Percentiles rank a stretch among this genome's conserved stretches.
These are phyloP conservation scores for Fusarium sp. DNA, from an alignment of 2,329 filamentous ascomycete genomes.

Conservation along the genomic window DNA sequence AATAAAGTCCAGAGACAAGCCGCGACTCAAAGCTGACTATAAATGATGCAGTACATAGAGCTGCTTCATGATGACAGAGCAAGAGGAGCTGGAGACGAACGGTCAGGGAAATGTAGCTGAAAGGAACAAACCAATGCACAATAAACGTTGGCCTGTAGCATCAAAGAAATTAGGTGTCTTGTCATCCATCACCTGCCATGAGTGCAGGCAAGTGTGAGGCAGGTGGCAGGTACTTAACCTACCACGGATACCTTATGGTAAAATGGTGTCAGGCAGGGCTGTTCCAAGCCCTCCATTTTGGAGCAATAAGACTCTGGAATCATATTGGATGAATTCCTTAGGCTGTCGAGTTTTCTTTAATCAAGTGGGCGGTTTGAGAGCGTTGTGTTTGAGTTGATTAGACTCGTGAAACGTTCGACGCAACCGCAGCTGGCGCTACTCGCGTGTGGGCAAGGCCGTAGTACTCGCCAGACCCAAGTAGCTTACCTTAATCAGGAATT, in stretches of 20 bases:
- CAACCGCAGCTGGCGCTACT: no score
- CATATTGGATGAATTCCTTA: no score
- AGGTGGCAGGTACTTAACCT: conserved; percentile 32
- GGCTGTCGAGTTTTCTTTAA: no score
- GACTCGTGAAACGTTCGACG: no score
- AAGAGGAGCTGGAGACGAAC: background rate
- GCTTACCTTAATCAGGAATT: no score
- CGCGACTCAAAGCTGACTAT: conserved; percentile 8
- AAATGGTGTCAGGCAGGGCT: background rate
- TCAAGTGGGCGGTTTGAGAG: no score
- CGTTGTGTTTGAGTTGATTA: no score
- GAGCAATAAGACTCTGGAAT: no score
- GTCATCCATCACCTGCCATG: background rate
- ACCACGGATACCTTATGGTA: background rate
- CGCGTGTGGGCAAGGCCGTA: no score
- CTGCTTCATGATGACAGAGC: conserved; percentile 20
- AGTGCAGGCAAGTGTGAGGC: conserved; percentile 44
- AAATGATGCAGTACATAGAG: conserved; percentile 27
- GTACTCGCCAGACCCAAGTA: no score
- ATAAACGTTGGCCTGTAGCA: no score
- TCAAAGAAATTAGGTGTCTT: background rate
- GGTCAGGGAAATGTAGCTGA: background rate
- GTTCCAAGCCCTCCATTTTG: background rate
- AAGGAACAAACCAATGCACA: background rate
- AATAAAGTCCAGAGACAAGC: conserved; percentile 1